A percentile compares a stretch with the other conserved stretches of the same genome.
Conservation (phyloP, 176 grass and related monocot genomes). For the Avena eriantha region DNA sequence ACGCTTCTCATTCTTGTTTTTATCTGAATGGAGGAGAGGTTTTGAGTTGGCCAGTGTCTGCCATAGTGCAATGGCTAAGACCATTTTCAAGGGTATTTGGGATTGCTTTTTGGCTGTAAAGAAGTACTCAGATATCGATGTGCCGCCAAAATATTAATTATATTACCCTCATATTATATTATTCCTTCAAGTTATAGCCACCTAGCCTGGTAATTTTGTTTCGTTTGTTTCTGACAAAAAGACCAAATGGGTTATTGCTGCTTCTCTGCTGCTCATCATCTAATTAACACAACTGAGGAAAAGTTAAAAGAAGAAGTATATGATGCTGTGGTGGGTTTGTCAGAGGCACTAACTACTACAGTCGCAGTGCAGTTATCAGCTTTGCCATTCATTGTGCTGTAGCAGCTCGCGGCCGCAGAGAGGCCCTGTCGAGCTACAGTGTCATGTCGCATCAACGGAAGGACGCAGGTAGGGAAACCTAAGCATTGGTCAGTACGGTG, state of each 20-base stretch:
- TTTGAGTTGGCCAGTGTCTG: conserved; percentile 4
- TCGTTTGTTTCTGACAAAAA: background rate
- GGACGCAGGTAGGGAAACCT: no score
- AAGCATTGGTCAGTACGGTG: background rate
- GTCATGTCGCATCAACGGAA: no score
- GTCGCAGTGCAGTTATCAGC: conserved; percentile 37
- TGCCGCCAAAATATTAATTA: conserved; percentile 43
- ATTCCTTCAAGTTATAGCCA: background rate
- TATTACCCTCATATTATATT: background rate
- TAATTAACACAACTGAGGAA: background rate
- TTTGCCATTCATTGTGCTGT: conserved; percentile 14
- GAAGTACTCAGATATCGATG: conserved; percentile 17
- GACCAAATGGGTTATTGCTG: no score
- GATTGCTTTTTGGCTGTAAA: conserved; percentile 39
- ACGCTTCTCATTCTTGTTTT: conserved; percentile 57
- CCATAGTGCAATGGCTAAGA: conserved; percentile 14
- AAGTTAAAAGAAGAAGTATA: background rate
- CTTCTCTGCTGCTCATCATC: no score
- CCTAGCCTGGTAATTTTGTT: background rate
- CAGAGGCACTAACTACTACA: background rate
- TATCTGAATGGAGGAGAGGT: conserved; percentile 53
- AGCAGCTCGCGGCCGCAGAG: no score
- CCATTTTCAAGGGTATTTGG: conserved; percentile 45
- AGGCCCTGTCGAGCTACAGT: no score
- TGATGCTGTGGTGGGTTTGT: background rate